These are phyloP conservation scores for Crithidia sp. DNA, from an alignment of 208 protist species.

Conservation along the genomic window DNA sequence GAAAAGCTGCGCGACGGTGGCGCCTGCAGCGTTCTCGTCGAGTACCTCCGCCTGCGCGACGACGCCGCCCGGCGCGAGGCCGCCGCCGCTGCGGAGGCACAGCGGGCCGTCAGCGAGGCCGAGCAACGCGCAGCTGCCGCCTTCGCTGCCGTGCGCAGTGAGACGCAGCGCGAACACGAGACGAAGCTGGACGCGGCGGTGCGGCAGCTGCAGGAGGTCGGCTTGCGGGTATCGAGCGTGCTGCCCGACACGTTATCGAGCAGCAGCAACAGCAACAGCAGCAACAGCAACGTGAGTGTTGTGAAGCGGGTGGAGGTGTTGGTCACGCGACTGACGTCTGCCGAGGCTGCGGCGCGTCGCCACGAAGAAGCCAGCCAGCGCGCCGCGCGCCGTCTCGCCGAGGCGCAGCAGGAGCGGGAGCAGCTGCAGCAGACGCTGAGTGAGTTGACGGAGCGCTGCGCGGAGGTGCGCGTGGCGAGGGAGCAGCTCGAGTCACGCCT, in stretches of 20 bases:
- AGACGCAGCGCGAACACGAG: constrained; percentile 14
- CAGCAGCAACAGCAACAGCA: neutral
- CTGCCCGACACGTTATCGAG: neutral
- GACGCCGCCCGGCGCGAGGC: constrained; percentile 15
- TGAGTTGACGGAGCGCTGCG: constrained; percentile 24
- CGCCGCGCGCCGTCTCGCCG: constrained; percentile 2
- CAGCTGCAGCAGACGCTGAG: constrained; percentile 31
- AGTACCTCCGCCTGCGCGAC: constrained; percentile 23
- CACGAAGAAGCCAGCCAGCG: constrained; percentile 19
- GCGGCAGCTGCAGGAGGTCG: constrained; percentile 25
- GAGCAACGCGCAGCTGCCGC: constrained; percentile 24
- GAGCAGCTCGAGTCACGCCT: constrained; percentile 24
- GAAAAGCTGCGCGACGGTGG: constrained; percentile 15
- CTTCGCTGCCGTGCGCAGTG: constrained; percentile 18
- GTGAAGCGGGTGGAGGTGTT: constrained; percentile 26
- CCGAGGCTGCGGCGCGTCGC: constrained; percentile 15
- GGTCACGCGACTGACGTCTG: constrained; percentile 5
- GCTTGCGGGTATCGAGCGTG: constrained; percentile 8
- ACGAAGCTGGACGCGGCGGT: constrained; percentile 9
- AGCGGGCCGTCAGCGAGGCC: constrained; percentile 25
- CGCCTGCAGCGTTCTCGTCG: constrained; percentile 12
- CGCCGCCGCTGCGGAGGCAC: constrained; percentile 4
- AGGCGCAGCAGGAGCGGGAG: constrained; percentile 31
- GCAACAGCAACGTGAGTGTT: neutral
- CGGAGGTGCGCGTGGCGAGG: constrained; percentile 29